Evolutionary conservation across 2,329 filamentous ascomycete genomes (phyloP), one percentile per base, ranked within the genome.

Genomic region (Xylaria sp.): DNA sequence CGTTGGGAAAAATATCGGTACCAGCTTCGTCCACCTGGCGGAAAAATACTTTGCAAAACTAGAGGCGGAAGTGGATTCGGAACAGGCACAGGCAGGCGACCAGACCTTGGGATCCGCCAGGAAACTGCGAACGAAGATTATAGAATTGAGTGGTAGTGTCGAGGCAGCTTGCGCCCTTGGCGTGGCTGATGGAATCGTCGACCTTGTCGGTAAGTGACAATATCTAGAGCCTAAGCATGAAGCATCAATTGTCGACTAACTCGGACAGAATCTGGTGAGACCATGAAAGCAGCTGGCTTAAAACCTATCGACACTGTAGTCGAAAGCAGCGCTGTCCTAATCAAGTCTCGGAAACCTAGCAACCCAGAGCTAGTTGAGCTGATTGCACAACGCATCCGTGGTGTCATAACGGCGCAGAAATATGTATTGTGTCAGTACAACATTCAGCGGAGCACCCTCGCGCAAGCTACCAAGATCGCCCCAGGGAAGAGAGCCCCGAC

Each of bases 361-460:
- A 93, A 97, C 80, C 88, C 89, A 3, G 89, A 90, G 71, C 85
- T 98, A 66, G 91, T 98, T 63, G 88, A 95, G 24, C 85, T 97
- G 65, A 97, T 99, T 77, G 88, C 92, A 32, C 91, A 91, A 11
- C 90, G 96, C 76, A 97, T 99, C 77, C 88, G 89, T 68, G 96
- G 96, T 80, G 94, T 99, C 71, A 98, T 99, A 78, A 95, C 93
- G 50, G 96, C 96, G 9, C 93, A 99, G 83, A 91, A 90, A 81
- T 98, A 92, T 78, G 93, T 98, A 32, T 88, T 98, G 34, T 98
- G 96, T 84, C 94, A 97, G 78, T 99, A 98, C 86, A 99, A 99
- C 82, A 89, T 98, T 67, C 87, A 92, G 74, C 89, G 94, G 69
- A 79, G 82, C 56, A 87, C 88, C 62, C 88, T 99, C 65, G 77